Evolutionary conservation across 768 basidiomycete genomes (phyloP), one percentile per base, ranked within the genome.

Genomic region (Tylopilus rubrobrunneus): DNA sequence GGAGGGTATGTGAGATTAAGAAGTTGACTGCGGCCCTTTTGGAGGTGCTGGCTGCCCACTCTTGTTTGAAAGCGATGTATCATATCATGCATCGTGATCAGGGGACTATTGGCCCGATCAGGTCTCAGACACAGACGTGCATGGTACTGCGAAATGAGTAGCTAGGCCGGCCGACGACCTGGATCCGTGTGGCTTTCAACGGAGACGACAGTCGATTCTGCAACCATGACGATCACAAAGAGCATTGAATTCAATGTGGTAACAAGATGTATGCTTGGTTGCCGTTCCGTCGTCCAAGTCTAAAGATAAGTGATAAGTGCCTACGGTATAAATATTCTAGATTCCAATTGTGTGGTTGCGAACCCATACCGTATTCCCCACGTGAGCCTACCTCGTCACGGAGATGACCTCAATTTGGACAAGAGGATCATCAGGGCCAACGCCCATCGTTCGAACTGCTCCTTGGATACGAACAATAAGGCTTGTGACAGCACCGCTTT

Each of bases 401-500:
- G 47, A 2, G 46, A n/a, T 9, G 52, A 27, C 23, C 55, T 50
- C 31, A 68, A 49, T 57, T 61, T 76, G 29, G 81, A 70, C 34
- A 73, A 72, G 40, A 86, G 55, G 23, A 84, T 68, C 77, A 91
- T 84, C 55, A 94, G 79, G 12, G 78, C 71, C 51, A 92, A 74
- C 1, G 92, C 86, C 81, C 88, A 96, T 5, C 82, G 82, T 68
- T 99, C 97, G 63, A 99, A 95, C 65, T 94, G 90, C 64, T 98
- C 96, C 73, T 99, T 99, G 58, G 93, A 91, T 76, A 96, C 88
- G 77, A 99, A 99, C 49, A 98, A 73, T 58, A 99, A 77, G 2
- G 94, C 96, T 70, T 99, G 97, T 8, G 92, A 90, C 14, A 99
- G 73, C 12, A 98, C 95, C 0, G 96, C 97, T 70, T 99, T 99